Conservation (phyloP, 345 rosid species). For the Linum tenue region DNA sequence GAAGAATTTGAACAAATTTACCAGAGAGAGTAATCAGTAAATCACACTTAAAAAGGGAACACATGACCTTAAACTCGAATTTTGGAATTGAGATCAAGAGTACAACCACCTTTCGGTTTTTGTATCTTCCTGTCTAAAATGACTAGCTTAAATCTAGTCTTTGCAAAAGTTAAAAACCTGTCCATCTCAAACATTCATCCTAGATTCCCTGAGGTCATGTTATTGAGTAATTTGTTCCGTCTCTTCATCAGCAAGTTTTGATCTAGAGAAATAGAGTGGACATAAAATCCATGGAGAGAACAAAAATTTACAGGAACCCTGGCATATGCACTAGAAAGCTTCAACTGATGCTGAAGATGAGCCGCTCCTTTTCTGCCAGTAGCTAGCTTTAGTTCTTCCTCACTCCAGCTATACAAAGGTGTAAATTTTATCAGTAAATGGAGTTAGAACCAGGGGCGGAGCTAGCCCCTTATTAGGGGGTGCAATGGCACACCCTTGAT, state of each 20-base stretch:
- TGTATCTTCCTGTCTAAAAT: too few relatives aligned
- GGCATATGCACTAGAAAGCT: slow-evolving; percentile 65
- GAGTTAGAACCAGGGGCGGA: too few relatives aligned
- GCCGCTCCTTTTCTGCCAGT: slow-evolving; percentile 46
- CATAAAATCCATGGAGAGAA: not conserved
- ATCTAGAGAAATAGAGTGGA: not conserved
- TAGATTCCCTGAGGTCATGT: too few relatives aligned
- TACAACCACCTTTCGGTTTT: not conserved
- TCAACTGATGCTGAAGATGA: slow-evolving; percentile 48
- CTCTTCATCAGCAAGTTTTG: not conserved
- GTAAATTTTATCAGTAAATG: not conserved
- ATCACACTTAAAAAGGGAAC: slow-evolving; percentile 10
- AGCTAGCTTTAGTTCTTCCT: slow-evolving; percentile 63
- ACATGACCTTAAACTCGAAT: not conserved
- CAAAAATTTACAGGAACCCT: slow-evolving; percentile 50
- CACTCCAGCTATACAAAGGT: slow-evolving; percentile 39
- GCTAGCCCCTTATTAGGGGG: too few relatives aligned
- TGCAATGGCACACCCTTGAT: too few relatives aligned
- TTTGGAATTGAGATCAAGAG: not conserved
- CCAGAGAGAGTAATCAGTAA: not conserved
- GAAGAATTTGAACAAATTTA: slow-evolving; percentile 17
- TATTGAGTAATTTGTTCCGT: not conserved
- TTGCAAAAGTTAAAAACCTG: too few relatives aligned
- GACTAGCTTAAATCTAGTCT: too few relatives aligned
- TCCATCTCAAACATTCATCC: too few relatives aligned